Evolutionary conservation across 129 eudicot species (phyloP).

Genomic region (Centrapalus pauciflorus): DNA sequence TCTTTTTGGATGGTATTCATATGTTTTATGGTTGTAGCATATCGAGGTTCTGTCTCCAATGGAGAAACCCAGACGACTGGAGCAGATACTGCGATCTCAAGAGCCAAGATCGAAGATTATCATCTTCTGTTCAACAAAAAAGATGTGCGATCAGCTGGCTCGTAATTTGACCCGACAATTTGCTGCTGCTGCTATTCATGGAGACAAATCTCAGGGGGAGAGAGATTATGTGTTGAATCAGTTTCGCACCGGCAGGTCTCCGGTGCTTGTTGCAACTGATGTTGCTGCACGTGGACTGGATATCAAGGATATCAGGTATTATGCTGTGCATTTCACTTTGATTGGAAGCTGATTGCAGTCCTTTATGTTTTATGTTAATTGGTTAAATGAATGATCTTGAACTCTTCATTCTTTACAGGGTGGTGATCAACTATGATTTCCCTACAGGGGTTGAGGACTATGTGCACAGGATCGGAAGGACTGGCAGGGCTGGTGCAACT

Average conservation of each 20-base stretch:
- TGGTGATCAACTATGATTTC: constrained; percentile 87
- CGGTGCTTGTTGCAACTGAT: constrained; percentile 94
- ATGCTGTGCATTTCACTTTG: too few relatives aligned
- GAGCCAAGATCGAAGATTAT: constrained; percentile 87
- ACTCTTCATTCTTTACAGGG: constrained; percentile 50
- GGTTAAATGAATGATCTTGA: neutral
- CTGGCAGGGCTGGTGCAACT: constrained; percentile 98
- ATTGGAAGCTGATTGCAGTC: neutral
- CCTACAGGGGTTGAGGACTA: constrained; percentile 95
- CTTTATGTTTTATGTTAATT: neutral
- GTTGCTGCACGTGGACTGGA: constrained; percentile 99
- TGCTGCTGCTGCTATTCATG: constrained; percentile 97
- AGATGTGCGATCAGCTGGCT: constrained; percentile 90
- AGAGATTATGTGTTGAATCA: constrained; percentile 84
- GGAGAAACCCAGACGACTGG: constrained; percentile 81
- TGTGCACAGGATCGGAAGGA: constrained; percentile 96
- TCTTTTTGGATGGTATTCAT: too few relatives aligned
- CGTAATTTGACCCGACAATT: constrained; percentile 65
- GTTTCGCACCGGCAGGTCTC: constrained; percentile 85
- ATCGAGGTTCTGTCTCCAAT: constrained; percentile 63
- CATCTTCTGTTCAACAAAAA: constrained; percentile 90
- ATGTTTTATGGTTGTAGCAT: constrained; percentile 39
- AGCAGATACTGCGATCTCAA: constrained; percentile 85
- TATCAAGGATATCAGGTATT: constrained; percentile 85
- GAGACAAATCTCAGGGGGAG: constrained; percentile 89